Percentiles rank a stretch among this genome's conserved stretches.
Conservation (phyloP, 2,329 filamentous ascomycete genomes). For the Verticillium nonalfalfae region DNA sequence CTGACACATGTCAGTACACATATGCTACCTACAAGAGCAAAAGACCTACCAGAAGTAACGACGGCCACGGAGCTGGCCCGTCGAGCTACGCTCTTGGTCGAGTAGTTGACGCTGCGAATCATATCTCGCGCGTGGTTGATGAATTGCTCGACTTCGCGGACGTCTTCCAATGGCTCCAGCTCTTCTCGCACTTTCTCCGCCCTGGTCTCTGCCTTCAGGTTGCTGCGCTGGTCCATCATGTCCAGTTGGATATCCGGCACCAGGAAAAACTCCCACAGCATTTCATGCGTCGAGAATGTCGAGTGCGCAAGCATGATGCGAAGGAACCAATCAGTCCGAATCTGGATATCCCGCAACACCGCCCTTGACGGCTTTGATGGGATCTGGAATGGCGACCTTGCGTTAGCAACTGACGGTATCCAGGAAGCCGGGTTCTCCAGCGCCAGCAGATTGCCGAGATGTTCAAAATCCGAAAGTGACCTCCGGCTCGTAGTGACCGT, state of each 20-base stretch:
- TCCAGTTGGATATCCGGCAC: constrained; percentile 88
- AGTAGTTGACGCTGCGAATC: constrained; percentile 76
- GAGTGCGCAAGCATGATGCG: constrained; percentile 81
- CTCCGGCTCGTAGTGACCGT: constrained; percentile 92
- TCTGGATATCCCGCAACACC: constrained; percentile 79
- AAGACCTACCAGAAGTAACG: constrained; percentile 47
- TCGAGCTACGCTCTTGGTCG: constrained; percentile 75
- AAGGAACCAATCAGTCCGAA: constrained; percentile 80
- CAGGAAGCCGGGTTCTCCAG: constrained; percentile 94
- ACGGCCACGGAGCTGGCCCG: constrained; percentile 69
- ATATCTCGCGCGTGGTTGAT: constrained; percentile 86
- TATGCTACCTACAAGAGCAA: neutral
- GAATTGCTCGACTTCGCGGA: constrained; percentile 88
- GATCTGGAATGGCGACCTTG: constrained; percentile 86
- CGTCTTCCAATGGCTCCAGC: constrained; percentile 74
- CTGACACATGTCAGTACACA: constrained; percentile 25
- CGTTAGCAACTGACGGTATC: constrained; percentile 72
- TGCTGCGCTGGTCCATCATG: constrained; percentile 84
- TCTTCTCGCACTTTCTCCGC: constrained; percentile 85
- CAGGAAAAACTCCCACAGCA: constrained; percentile 98
- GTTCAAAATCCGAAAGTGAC: constrained; percentile 85
- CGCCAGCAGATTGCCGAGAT: constrained; percentile 73
- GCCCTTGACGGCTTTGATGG: constrained; percentile 86
- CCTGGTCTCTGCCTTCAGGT: constrained; percentile 77
- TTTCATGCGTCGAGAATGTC: constrained; percentile 92